Percentiles rank a stretch among this genome's conserved stretches.
These are phyloP conservation scores for Fusarium pseudograminearum DNA, from an alignment of 2,329 filamentous ascomycete genomes.

Conservation along the genomic window DNA sequence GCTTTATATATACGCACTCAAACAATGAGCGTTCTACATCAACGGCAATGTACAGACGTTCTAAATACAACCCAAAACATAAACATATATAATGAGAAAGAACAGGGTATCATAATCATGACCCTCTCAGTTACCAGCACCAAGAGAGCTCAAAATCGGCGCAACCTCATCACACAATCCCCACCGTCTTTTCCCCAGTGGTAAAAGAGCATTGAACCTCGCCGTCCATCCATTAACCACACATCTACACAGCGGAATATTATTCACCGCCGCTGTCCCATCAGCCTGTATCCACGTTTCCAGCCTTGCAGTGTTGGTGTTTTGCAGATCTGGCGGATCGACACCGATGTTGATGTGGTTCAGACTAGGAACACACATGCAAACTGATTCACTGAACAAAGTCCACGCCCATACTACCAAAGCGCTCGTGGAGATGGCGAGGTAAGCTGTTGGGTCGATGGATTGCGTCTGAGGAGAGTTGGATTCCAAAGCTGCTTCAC, in stretches of 20 bases:
- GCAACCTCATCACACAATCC: slow-evolving; percentile 39
- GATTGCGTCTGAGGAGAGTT: slow-evolving; percentile 30
- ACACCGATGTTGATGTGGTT: slow-evolving; percentile 45
- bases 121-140: slow-evolving; percentile 13
- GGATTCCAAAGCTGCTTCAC: slow-evolving; percentile 40
- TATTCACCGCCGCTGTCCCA: slow-evolving; percentile 44
- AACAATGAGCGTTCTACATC: neutral
- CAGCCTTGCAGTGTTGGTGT: slow-evolving; percentile 32
- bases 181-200: slow-evolving; percentile 39
- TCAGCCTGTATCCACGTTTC: slow-evolving; percentile 49
- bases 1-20: neutral
- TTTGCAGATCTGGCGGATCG: slow-evolving; percentile 42
- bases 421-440: slow-evolving; percentile 50
- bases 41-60: neutral
- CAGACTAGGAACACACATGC: slow-evolving; percentile 45
- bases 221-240: slow-evolving; percentile 45
- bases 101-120: slow-evolving; percentile 31
- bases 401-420: slow-evolving; percentile 55
- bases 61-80: neutral
- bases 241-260: slow-evolving; percentile 51
- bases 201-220: slow-evolving; percentile 40
- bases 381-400: slow-evolving; percentile 45
- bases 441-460: slow-evolving; percentile 52
- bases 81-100: neutral
- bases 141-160: slow-evolving; percentile 33